Evolutionary conservation across 2,329 filamentous ascomycete species (phyloP), one percentile per base, ranked within the genome.

Genomic region (Phyllosticta paracitricarpa): DNA sequence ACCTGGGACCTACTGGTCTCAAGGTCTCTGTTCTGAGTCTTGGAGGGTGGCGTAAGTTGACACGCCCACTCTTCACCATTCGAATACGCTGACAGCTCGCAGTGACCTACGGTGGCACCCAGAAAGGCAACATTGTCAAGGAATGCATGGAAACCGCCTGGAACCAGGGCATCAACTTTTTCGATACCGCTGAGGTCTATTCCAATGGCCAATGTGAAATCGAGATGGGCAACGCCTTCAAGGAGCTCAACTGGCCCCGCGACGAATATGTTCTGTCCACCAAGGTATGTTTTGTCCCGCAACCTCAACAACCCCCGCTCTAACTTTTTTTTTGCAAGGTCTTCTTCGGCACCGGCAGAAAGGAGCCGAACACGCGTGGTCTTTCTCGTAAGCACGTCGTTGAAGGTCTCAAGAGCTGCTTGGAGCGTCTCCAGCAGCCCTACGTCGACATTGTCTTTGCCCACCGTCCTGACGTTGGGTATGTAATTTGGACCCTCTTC

Each of bases 401-500:
- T n/a, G 78, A 86, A 72, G 83, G 83, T 33, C 73, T 84, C 59
- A 82, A 84, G 74, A 77, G 76, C 69, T 83, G 78, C 1, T 72
- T 85, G n/a, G 73, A 78, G 65, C 78, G 85, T 28, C 77, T 89
- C 57, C 78, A 85, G 68, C 78, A 83, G 59, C 80, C 81, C n/a
- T 89, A 89, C 68, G 84, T 87, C 59, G 84, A 87, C 69, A 75
- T 87, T 54, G 79, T 86, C 48, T 82, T 85, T 60, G 83, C 84
- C 3, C 84, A 87, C 71, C 77, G 84, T 26, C 81, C 82, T 17
- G 84, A 87, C 62, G 73, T 76, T 55, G 73, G 73, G 73, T 75
- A 68, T 19, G 68, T 60, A 14, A 1, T 55, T 17, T 52, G 17
- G 7, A 48, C 51, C 22, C 51, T 48, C 7, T 9, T 28, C 35